Evolutionary conservation across 2,329 filamentous ascomycete genomes (phyloP).

Genomic region (Dichotomopilus funicola): DNA sequence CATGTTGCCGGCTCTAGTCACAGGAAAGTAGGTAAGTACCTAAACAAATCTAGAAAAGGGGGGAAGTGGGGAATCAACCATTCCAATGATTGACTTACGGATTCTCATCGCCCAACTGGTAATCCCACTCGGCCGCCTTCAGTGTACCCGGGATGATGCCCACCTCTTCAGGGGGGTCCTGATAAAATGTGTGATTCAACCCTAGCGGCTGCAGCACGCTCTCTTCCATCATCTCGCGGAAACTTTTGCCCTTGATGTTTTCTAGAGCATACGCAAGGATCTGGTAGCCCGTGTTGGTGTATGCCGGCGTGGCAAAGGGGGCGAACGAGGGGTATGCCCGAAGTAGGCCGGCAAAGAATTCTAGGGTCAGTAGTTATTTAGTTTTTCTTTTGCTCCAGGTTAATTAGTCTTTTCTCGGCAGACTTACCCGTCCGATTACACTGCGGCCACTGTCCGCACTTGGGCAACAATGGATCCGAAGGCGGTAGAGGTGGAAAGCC

Average conservation of each 20-base stretch:
- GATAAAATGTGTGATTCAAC: slow-evolving; percentile 27
- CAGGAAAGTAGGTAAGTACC: background rate
- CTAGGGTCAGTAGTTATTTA: background rate
- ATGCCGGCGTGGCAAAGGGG: slow-evolving; percentile 28
- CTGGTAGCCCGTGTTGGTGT: slow-evolving; percentile 32
- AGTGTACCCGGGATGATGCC: slow-evolving; percentile 23
- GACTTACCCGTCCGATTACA: slow-evolving; percentile 21
- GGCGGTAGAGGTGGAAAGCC: slow-evolving; percentile 22
- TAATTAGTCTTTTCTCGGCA: background rate
- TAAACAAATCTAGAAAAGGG: background rate
- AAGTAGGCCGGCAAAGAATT: slow-evolving; percentile 25
- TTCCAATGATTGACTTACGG: slow-evolving; percentile 29
- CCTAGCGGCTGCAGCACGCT: slow-evolving; percentile 29
- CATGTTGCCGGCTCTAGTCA: slow-evolving; percentile 35
- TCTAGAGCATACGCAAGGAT: slow-evolving; percentile 35
- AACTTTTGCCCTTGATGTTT: slow-evolving; percentile 31
- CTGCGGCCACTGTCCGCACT: slow-evolving; percentile 18
- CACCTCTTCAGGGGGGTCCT: slow-evolving; percentile 13
- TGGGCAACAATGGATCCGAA: slow-evolving; percentile 18
- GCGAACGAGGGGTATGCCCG: slow-evolving; percentile 30
- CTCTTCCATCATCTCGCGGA: slow-evolving; percentile 26
- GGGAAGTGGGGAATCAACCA: background rate
- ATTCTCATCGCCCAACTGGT: slow-evolving; percentile 33
- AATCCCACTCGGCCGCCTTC: slow-evolving; percentile 28
- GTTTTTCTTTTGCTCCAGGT: background rate